Evolutionary conservation across 2,329 filamentous ascomycete genomes (phyloP), one percentile per base, ranked within the genome.

Genomic region (Diplodia mutila): DNA sequence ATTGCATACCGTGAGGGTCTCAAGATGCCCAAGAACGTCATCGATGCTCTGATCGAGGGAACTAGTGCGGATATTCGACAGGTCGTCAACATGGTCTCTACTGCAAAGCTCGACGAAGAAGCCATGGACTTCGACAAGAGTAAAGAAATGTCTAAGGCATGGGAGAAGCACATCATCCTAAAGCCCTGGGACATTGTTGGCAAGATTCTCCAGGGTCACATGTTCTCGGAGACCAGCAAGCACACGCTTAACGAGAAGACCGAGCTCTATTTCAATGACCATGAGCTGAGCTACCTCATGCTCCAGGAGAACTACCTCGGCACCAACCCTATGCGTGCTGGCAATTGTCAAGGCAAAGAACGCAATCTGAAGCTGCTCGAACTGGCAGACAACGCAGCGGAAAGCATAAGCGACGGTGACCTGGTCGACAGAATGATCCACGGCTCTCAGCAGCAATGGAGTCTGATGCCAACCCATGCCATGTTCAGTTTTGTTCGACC

Each of bases 161-260:
- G 95, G 95, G 92, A 99, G 83, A 99, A 99, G 81, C 94, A 98
- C 76, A 89, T 98, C 46, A 88, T 99, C 16, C 83, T 99, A 67
- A 98, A 98, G 80, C 95, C 95, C 0, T 99, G 95, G 95, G 95
- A 99, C 75, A 99, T 99, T 74, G 94, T 92, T 70, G 87, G 91
- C 76, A 97, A 97, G 81, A 93, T 99, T 76, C 87, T 99, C 6
- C 92, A 88, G 29, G 90, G 93, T 4, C 92, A 93, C 46, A 88
- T 97, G 80, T 99, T 98, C 79, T 86, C 91, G 27, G 86, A 89
- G 4, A 88, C 89, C 61, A 96, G 93, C 80, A 96, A 92, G 72
- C 84, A 92, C 3, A 97, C 93, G 0, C 83, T 99, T 42, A 98
- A 98, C 76, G 94, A 99, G 79, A 99, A 99, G 84, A 95, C 96